Base-by-base conservation (phyloP, 306 rosid genomes). In the Dryas drummondii region DNA sequence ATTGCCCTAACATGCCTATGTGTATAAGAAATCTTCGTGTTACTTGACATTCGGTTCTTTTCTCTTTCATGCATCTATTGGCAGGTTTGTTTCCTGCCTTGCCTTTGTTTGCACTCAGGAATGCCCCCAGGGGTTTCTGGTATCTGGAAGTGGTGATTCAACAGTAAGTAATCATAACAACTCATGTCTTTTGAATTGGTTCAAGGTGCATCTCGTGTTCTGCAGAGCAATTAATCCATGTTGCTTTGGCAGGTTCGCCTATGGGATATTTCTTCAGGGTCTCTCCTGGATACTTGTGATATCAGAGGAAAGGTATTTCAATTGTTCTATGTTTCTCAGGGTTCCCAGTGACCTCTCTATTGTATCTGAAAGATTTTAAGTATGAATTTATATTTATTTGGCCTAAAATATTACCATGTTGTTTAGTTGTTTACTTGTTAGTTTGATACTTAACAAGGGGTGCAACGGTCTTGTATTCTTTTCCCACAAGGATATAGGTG, bases 111-210 rank as follows among this genome's bases (percentile, higher is more conserved):
- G 82, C 73, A 80, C 80, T 80, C 81, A 68, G 73, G 90, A 88
- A 72, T 81, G 45, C 81, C 87, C 89, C 72, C 86, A 82, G 41
- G 86, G 93, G 17, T 85, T 84, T 84, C 89, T 94, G 57, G 74
- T 92, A 60, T 94, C 99, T 77, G 99, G 99, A 80, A 84, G 97
- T 64, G 97, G 97, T 53, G 97, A 94, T 86, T 89, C 96, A 52
- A 92, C 97, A 0, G 97, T 94, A 65, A 88, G 90, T 82, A 74
- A 72, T 84, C 41, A 14, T 5, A 60, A 56, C 0, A 66, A 64
- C 45, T 71, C 42, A 11, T 22, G 69, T 79, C 19, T 53, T 82
- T 70, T 72, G 71, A 48, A 58, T 49, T 75, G 17, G 42, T 69
- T 58, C 60, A 52, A 6, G 69, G 63, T 78, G 71, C 44, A 71